These are phyloP conservation scores for Ophidiomyces ophidiicola DNA, from an alignment of 2,329 filamentous ascomycete species.

Conservation along the genomic window DNA sequence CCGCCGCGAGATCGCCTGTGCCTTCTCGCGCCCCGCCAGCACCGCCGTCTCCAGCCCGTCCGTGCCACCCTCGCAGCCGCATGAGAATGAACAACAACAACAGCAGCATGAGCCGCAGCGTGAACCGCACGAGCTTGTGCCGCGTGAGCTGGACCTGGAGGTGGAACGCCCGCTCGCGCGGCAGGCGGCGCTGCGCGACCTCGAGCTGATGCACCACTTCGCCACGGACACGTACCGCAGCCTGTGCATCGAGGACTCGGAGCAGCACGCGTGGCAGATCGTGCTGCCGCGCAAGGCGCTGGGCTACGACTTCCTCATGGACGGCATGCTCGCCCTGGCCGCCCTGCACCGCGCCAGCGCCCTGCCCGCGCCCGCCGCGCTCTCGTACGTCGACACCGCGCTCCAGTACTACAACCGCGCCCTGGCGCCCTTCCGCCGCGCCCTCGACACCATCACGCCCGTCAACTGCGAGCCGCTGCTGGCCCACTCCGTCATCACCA, in stretches of 20 bases:
- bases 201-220: slow-evolving; percentile 44
- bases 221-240: slow-evolving; percentile 37
- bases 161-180: neutral
- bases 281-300: slow-evolving; percentile 32
- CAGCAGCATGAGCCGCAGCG: neutral
- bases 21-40: slow-evolving; percentile 13
- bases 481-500: slow-evolving; percentile 29
- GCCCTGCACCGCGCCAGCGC: slow-evolving; percentile 31
- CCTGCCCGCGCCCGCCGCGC: slow-evolving; percentile 20
- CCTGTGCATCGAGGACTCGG: slow-evolving; percentile 25
- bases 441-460: slow-evolving; percentile 26
- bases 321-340: slow-evolving; percentile 31
- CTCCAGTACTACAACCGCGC: slow-evolving; percentile 28
- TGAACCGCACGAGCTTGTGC: neutral
- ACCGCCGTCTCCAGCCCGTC: neutral
- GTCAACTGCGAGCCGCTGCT: slow-evolving; percentile 29
- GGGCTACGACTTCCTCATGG: slow-evolving; percentile 32
- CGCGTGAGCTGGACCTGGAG: neutral
- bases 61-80: neutral
- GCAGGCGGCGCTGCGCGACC: slow-evolving; percentile 24
- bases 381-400: slow-evolving; percentile 28
- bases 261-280: slow-evolving; percentile 30
- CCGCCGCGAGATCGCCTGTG: slow-evolving; percentile 26
- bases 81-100: neutral
- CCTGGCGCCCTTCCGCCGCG: slow-evolving; percentile 25